Evolutionary conservation across 805 yeast genomes (phyloP).

Genomic region (Naumovozyma castellii): DNA sequence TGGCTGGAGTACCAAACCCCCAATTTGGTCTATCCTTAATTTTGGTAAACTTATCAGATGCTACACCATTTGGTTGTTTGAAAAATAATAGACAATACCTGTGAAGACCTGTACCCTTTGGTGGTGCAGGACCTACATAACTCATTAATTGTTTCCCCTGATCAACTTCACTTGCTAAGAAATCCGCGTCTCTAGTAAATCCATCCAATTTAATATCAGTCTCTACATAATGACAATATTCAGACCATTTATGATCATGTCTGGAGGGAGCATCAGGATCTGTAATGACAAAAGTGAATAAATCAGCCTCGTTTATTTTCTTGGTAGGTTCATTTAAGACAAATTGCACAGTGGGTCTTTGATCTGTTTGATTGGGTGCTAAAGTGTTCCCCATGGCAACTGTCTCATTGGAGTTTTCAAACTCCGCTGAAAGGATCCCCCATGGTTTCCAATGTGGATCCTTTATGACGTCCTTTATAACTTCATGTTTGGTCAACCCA

Average conservation of each 20-base stretch:
- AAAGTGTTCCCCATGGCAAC: slow-evolving; percentile 77
- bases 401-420: slow-evolving; percentile 12
- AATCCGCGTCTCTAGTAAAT: slow-evolving; percentile 13
- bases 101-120: slow-evolving; percentile 69
- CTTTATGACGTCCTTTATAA: slow-evolving; percentile 19
- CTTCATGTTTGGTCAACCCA: slow-evolving; percentile 16
- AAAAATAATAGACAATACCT: slow-evolving; percentile 66
- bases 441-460: slow-evolving; percentile 12
- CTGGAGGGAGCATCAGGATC: slow-evolving; percentile 87
- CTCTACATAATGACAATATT: slow-evolving; percentile 61
- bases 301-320: slow-evolving; percentile 1
- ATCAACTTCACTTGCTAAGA: slow-evolving; percentile 20
- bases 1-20: slow-evolving; percentile 79
- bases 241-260: slow-evolving; percentile 72
- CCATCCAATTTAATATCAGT: slow-evolving; percentile 40
- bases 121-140: slow-evolving; percentile 78
- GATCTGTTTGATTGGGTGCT: slow-evolving; percentile 54
- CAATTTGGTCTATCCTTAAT: slow-evolving; percentile 36
- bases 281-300: slow-evolving; percentile 67
- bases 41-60: slow-evolving; percentile 7
- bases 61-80: slow-evolving; percentile 42
- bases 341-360: slow-evolving; percentile 42
- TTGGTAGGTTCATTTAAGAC: not conserved
- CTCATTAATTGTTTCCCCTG: slow-evolving; percentile 37
- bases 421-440: slow-evolving; percentile 24